A percentile compares a stretch with the other conserved stretches of the same genome.
Evolutionary conservation across 2,329 filamentous ascomycete species (phyloP).

Genomic region (Ophiostoma himal-ulmi): DNA sequence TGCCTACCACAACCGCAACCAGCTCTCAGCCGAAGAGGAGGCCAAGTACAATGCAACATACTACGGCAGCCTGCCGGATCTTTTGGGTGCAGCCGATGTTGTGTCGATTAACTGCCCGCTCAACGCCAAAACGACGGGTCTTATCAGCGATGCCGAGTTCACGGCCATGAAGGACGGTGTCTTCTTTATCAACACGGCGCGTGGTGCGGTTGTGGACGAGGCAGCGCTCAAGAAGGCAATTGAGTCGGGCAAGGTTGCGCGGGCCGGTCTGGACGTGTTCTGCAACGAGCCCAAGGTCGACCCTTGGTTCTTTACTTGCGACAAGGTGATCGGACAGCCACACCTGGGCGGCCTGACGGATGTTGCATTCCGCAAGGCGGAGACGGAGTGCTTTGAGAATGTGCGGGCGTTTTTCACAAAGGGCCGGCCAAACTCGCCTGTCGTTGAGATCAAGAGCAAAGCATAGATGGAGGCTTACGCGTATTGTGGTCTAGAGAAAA

Average conservation of each 20-base stretch:
- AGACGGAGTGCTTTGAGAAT: constrained; percentile 17
- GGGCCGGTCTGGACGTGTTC: constrained; percentile 52
- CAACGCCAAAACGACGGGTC: constrained; percentile 38
- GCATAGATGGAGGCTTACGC: background rate
- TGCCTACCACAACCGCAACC: constrained; percentile 51
- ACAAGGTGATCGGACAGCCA: constrained; percentile 56
- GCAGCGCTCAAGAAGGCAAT: constrained; percentile 48
- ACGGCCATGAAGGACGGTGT: constrained; percentile 50
- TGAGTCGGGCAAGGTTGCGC: constrained; percentile 48
- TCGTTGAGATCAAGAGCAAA: constrained; percentile 14
- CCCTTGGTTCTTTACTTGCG: constrained; percentile 53
- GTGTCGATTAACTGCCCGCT: constrained; percentile 46
- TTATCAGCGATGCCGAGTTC: constrained; percentile 47
- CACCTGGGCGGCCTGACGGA: constrained; percentile 63
- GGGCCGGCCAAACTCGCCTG: constrained; percentile 22
- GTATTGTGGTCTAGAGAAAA: background rate
- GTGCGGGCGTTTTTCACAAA: constrained; percentile 20
- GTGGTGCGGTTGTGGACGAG: constrained; percentile 53
- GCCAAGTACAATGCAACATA: background rate
- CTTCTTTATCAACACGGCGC: constrained; percentile 52
- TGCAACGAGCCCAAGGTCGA: constrained; percentile 57
- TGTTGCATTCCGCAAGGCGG: constrained; percentile 35
- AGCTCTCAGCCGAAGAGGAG: constrained; percentile 41
- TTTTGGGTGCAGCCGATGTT: constrained; percentile 44
- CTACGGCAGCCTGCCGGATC: constrained; percentile 32